Conservation (phyloP, 352 stramenopile species). For the Phytophthora ramorum region DNA sequence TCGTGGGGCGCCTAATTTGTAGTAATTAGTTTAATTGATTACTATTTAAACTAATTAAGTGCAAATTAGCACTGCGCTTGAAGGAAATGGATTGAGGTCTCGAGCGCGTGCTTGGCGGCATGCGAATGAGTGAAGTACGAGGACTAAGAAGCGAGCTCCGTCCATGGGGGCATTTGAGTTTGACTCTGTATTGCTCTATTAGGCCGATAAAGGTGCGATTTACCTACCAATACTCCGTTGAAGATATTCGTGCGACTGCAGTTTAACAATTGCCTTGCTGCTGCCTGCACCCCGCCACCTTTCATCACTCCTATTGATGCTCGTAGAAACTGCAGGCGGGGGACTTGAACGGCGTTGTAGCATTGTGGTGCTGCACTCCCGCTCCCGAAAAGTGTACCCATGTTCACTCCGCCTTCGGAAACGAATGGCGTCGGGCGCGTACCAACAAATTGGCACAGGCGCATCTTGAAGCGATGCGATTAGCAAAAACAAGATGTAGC, state of each 20-base stretch:
- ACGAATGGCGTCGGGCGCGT: constrained; percentile 16
- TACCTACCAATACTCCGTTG: not conserved
- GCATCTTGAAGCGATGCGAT: constrained; percentile 13
- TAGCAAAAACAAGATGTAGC: constrained; percentile 24
- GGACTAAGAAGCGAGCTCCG: not conserved
- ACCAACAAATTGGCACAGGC: constrained; percentile 6
- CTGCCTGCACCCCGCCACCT: not conserved
- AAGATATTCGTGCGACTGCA: constrained; percentile 6
- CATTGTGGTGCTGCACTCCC: constrained; percentile 13
- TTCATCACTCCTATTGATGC: not conserved
- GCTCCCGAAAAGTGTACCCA: constrained; percentile 12
- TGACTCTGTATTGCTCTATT: not conserved
- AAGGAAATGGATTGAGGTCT: constrained; percentile 30
- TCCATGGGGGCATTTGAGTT: not conserved
- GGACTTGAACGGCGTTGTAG: constrained; percentile 11
- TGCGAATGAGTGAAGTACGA: not conserved
- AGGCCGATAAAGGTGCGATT: not conserved
- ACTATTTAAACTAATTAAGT: not conserved
- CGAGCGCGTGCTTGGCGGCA: constrained; percentile 2
- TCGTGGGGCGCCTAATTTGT: constrained; percentile 21
- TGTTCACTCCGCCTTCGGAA: constrained; percentile 1
- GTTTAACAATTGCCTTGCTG: not conserved
- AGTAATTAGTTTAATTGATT: constrained; percentile 12
- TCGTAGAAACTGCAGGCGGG: not conserved
- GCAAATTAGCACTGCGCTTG: constrained; percentile 3